Conservation (phyloP, 805 yeast genomes). For the Wickerhamiella sorbophila region DNA sequence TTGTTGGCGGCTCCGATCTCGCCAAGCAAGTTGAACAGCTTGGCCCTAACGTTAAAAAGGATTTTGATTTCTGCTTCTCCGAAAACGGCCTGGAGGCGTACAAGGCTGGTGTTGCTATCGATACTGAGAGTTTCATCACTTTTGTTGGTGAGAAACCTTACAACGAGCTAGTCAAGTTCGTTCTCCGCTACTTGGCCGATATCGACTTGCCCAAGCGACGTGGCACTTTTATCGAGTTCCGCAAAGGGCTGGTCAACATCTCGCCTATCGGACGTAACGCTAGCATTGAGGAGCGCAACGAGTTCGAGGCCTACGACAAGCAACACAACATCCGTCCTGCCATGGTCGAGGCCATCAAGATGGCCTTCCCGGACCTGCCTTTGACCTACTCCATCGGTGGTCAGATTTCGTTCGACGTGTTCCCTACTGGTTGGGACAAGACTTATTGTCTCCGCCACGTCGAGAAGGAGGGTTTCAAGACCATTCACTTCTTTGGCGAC, state of each 20-base stretch:
- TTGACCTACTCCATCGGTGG: constrained; percentile 98
- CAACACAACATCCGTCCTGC: constrained; percentile 67
- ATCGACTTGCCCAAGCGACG: constrained; percentile 91
- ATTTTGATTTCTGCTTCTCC: constrained; percentile 90
- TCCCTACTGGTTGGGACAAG: constrained; percentile 90
- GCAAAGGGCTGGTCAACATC: constrained; percentile 98
- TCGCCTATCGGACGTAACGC: constrained; percentile 99
- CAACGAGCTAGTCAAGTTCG: constrained; percentile 75
- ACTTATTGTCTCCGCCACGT: constrained; percentile 84
- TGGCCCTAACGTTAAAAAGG: constrained; percentile 58
- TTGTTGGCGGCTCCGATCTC: constrained; percentile 95
- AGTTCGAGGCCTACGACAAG: constrained; percentile 74
- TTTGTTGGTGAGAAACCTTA: constrained; percentile 96
- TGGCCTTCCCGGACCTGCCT: constrained; percentile 67
- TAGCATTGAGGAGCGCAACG: constrained; percentile 82
- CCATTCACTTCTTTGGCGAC: constrained; percentile 97
- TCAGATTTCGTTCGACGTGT: constrained; percentile 96
- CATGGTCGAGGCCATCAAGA: constrained; percentile 72
- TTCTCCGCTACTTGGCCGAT: constrained; percentile 69
- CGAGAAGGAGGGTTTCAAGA: constrained; percentile 64
- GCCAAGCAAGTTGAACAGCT: constrained; percentile 92
- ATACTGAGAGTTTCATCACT: constrained; percentile 83
- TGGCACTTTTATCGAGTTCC: constrained; percentile 97
- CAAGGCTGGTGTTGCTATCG: constrained; percentile 74
- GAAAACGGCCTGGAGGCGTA: constrained; percentile 98